Conservation (phyloP, 306 rosid species). For the Abrus precatorius region DNA sequence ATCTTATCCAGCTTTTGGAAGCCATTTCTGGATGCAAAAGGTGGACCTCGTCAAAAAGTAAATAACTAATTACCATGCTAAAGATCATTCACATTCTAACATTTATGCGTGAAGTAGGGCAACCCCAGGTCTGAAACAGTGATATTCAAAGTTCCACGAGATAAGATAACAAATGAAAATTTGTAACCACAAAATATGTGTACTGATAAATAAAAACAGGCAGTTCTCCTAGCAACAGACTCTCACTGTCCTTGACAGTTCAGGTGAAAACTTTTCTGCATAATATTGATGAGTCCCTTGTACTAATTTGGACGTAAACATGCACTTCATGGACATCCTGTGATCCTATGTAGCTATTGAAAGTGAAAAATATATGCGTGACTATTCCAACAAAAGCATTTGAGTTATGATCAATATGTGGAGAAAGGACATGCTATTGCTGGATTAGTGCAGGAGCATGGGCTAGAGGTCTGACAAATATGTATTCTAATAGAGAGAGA, state of each 20-base stretch:
- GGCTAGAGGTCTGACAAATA: not conserved
- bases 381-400: constrained; percentile 5
- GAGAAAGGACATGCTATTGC: constrained; percentile 10
- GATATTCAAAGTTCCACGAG: constrained; percentile 11
- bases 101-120: constrained; percentile 19
- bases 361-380: not conserved
- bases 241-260: constrained; percentile 9
- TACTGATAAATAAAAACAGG: not conserved
- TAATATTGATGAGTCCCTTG: not conserved
- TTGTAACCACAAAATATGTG: not conserved
- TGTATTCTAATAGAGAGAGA: constrained; percentile 1
- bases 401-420: not conserved
- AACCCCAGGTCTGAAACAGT: not conserved
- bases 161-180: not conserved
- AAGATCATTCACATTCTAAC: constrained; percentile 41
- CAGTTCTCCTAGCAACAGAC: not conserved
- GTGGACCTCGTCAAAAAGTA: constrained; percentile 27
- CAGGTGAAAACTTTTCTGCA: constrained; percentile 6
- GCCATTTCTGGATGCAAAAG: constrained; percentile 79
- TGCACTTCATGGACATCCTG: not conserved
- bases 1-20: constrained; percentile 96
- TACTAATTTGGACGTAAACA: not conserved
- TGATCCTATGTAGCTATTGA: not conserved
- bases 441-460: not conserved
- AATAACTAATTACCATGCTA: constrained; percentile 2